Base-by-base conservation (phyloP, 176 grass and related monocot genomes). In the Elaeis guineensis region DNA sequence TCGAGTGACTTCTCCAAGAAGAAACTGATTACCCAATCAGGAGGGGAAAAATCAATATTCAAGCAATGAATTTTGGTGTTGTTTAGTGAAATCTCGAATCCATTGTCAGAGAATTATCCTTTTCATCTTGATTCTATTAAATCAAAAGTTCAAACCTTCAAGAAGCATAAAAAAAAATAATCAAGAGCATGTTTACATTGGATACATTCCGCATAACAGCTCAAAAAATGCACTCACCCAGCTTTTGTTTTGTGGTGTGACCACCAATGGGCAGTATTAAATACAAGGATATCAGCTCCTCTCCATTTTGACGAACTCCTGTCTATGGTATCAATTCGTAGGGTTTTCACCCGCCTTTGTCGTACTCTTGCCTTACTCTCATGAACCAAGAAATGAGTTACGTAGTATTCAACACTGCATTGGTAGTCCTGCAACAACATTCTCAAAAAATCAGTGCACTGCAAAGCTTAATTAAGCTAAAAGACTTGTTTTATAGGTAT, bases 181-280 rank as follows among this genome's bases (percentile, higher is more conserved):
- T 14, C 8, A 6, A 12, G 35, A 44, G 35, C 35, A 44, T 44
- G 35, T 14, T 12, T 44, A 44, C 35, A 44, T 44, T 44, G 35
- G 8, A 44, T 44, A 44, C 35, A 44, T 44, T 44, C 9, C 14
- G 2, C 35, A 44, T 44, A 0, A 44, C 21, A 68, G 17, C n/a
- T 56, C 23, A 12, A 68, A 55, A 5, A 16, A 17, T 19, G 2
- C 29, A 67, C 77, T 82, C 57, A 91, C 92, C 92, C 84, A 50
- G 81, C 65, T 80, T 91, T 85, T 52, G 92, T 97, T 84, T 97
- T 97, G 62, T 97, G 78, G 77, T 97, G 92, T 1, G 92, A 97
- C 92, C 92, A 97, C 92, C 92, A 97, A 50, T 97, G 92, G 49
- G 83, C 87, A 72, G 80, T 88, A 76, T 97, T 97, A 51, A 97